Evolutionary conservation across 495 filamentous ascomycete species (phyloP), one percentile per base, ranked within the genome.

Genomic region (Pyronema domesticum): DNA sequence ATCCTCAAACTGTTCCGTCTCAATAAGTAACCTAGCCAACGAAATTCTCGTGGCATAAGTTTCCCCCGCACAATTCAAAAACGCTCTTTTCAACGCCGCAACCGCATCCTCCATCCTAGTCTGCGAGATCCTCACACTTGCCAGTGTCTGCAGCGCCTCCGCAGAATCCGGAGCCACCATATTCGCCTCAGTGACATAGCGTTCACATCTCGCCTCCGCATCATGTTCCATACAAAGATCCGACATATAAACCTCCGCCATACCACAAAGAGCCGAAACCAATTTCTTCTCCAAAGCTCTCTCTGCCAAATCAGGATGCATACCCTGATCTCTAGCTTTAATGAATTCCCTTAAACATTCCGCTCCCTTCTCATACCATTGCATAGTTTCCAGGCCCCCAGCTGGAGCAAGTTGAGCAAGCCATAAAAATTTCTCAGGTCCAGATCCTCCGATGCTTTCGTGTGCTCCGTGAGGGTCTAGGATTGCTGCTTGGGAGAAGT

Each of bases 181-280:
- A 13, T 88, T 76, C 7, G 93, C 93, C 67, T 95, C 87, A 6
- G 85, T 86, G 48, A 95, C 80, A 43, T 91, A 76, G 3, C 74
- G 65, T 65, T 96, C 89, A 72, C 93, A 96, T 51, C 79, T 73
- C 44, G 72, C 68, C 67, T 96, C 93, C 1, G 88, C 89, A 58
- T 93, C 85, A 46, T 81, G 79, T 67, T 93, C 86, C 85, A 86
- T 94, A 19, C 83, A 83, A 57, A 99, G 74, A 71, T 99, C 93
- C 33, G 88, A 96, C 93, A 99, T 99, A 67, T 95, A 96, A 35
- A 95, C 83, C 68, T 99, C 93, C 0, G 83, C 78, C 53, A 95
- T 80, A 1, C 82, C 84, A 68, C 93, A 96, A 30, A 99, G 74
- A 4, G 88, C 86, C 57, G 81, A 84, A 0, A 85, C 84, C 37